Evolutionary conservation across 192 early-diverging fungal species (phyloP).

Genomic region (Coemansia sp.): DNA sequence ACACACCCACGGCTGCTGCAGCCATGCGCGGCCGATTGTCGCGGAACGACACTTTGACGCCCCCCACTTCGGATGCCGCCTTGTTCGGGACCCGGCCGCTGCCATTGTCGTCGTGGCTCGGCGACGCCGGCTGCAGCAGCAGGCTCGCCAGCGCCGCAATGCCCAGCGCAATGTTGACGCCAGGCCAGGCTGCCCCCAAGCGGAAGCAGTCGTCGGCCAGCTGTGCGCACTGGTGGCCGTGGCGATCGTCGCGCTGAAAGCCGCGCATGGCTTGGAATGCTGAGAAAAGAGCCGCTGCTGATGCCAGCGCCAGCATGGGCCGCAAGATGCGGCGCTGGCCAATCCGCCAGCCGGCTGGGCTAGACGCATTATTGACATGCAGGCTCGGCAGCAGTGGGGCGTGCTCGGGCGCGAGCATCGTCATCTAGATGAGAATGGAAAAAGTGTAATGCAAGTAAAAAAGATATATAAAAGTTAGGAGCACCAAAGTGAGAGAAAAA

Average conservation of each 20-base stretch:
- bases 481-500: not conserved
- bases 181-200: constrained; percentile 15
- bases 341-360: not conserved
- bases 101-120: constrained; percentile 2
- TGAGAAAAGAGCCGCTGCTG: not conserved
- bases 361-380: not conserved
- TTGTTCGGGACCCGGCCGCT: not conserved
- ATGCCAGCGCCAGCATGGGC: not conserved
- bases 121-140: not conserved
- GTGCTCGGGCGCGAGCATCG: constrained; percentile 1
- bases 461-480: not conserved
- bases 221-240: not conserved
- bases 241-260: constrained; percentile 2
- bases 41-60: constrained; percentile 12
- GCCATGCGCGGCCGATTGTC: constrained; percentile 32
- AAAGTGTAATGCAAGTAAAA: not conserved
- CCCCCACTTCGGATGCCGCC: not conserved
- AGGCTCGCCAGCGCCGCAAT: not conserved
- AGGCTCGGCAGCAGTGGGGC: not conserved
- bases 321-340: constrained; percentile 5
- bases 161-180: not conserved
- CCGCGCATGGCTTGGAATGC: not conserved
- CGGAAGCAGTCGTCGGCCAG: constrained; percentile 19
- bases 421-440: not conserved
- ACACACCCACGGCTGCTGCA: constrained; percentile 5